A percentile compares a stretch with the other conserved stretches of the same genome.
phyloP scores from a whole-genome alignment of 805 yeast species.

The Candida coquimbonensis region DNA sequence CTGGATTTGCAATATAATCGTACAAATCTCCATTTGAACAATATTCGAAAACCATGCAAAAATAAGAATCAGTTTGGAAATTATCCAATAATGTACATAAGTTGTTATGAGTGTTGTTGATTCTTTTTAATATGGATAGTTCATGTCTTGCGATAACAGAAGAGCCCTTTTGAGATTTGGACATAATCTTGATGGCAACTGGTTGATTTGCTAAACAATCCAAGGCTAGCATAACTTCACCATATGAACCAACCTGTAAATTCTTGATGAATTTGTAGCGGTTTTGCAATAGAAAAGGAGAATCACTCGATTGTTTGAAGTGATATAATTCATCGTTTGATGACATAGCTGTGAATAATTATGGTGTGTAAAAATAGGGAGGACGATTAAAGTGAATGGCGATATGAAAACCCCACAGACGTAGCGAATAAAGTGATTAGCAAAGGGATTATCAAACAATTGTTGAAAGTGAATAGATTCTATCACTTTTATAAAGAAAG shows the following conservation, averaged over 20 bases:
- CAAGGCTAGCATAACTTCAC: constrained; percentile 48
- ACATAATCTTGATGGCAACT: constrained; percentile 52
- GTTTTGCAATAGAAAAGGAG: not conserved
- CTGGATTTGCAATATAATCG: constrained; percentile 35
- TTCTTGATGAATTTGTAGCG: constrained; percentile 6
- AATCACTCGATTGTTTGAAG: constrained; percentile 1
- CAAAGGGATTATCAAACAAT: too few species aligned
- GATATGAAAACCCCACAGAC: too few species aligned
- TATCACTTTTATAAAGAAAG: too few species aligned
- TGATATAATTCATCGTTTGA: constrained; percentile 5
- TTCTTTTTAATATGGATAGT: constrained; percentile 30
- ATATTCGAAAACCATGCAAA: constrained; percentile 57
- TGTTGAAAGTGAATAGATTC: too few species aligned
- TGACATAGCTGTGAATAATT: too few species aligned
- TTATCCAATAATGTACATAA: constrained; percentile 52
- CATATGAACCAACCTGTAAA: constrained; percentile 44
- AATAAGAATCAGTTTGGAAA: constrained; percentile 46
- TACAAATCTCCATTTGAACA: constrained; percentile 63
- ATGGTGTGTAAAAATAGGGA: too few species aligned
- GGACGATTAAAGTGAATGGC: too few species aligned
- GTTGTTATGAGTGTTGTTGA: constrained; percentile 33
- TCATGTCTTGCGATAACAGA: constrained; percentile 48
- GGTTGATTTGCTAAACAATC: constrained; percentile 27
- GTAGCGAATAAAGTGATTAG: too few species aligned
- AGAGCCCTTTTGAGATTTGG: constrained; percentile 34